Conservation (phyloP, 441 rosid genomes). For the Breynia disticha region DNA sequence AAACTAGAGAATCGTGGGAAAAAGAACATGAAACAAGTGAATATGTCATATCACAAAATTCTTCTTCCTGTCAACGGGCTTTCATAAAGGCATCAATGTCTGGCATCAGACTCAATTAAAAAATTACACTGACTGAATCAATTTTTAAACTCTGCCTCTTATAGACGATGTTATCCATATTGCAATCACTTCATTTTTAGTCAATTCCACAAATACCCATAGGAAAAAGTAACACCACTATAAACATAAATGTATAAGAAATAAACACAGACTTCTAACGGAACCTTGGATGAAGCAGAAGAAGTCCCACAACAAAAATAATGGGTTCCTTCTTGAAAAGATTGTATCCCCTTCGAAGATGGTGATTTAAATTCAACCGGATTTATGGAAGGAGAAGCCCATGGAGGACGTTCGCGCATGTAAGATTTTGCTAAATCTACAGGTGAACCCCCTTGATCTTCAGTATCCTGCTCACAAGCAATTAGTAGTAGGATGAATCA, state of each 20-base stretch:
- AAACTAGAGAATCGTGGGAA: not conserved
- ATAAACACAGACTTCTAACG: constrained; percentile 6
- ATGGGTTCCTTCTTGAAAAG: constrained; percentile 42
- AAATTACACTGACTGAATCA: no score
- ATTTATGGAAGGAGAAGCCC: constrained; percentile 63
- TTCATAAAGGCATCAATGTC: not conserved
- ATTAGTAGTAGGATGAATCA: not conserved
- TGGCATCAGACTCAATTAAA: not conserved
- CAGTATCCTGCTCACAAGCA: constrained; percentile 36
- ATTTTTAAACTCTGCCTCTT: not conserved
- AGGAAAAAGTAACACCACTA: not conserved
- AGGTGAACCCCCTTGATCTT: constrained; percentile 58
- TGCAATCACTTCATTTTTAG: not conserved
- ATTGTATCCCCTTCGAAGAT: constrained; percentile 33
- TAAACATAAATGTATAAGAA: not conserved
- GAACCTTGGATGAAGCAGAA: constrained; percentile 49
- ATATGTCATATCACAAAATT: not conserved
- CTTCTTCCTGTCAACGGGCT: not conserved
- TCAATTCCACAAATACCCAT: not conserved
- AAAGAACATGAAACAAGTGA: not conserved
- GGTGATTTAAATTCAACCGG: constrained; percentile 32
- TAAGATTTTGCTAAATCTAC: constrained; percentile 73
- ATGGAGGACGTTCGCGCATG: constrained; percentile 62
- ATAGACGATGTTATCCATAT: not conserved
- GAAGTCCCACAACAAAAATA: constrained; percentile 29